A percentile compares a stretch with the other conserved stretches of the same genome.
These are phyloP conservation scores for Mortierella sp. DNA, from an alignment of 371 early-diverging fungal genomes.

Conservation along the genomic window DNA sequence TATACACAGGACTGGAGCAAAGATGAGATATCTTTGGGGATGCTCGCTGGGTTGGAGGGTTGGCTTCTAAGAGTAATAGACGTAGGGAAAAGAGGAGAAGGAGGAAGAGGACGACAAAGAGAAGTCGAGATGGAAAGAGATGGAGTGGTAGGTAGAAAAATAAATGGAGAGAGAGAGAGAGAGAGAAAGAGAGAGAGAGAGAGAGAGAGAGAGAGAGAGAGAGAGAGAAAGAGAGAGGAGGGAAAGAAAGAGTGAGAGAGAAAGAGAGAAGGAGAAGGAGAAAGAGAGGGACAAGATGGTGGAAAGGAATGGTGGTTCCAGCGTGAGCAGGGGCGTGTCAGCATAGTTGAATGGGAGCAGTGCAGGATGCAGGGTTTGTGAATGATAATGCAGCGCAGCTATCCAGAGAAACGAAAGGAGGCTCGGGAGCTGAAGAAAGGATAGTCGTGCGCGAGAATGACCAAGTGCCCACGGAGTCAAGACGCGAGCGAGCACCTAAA, in stretches of 20 bases:
- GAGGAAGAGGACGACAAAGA: background rate
- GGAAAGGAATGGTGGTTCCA: background rate
- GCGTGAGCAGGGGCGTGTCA: too few relatives aligned
- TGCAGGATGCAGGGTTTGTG: too few relatives aligned
- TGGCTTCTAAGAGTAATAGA: constrained; percentile 7
- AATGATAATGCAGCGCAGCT: too few relatives aligned
- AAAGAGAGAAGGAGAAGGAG: background rate
- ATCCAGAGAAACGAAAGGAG: too few relatives aligned
- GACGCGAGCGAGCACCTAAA: too few relatives aligned
- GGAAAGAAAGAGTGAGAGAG: background rate
- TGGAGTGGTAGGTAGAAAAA: too few relatives aligned
- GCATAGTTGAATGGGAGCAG: too few relatives aligned
- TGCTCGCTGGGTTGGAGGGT: constrained; percentile 20
- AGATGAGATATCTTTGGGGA: constrained; percentile 12
- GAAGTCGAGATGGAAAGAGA: constrained; percentile 1
- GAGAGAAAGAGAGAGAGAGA: background rate
- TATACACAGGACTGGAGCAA: constrained; percentile 9
- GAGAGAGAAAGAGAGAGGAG: background rate
- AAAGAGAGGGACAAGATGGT: background rate
- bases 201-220: background rate
- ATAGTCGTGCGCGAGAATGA: too few relatives aligned
- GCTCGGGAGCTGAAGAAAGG: too few relatives aligned
- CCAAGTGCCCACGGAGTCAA: too few relatives aligned
- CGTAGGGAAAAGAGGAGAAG: background rate
- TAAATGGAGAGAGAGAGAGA: background rate